These are phyloP conservation scores for Canavalia ensiformis DNA, from an alignment of 306 rosid genomes.

Conservation along the genomic window DNA sequence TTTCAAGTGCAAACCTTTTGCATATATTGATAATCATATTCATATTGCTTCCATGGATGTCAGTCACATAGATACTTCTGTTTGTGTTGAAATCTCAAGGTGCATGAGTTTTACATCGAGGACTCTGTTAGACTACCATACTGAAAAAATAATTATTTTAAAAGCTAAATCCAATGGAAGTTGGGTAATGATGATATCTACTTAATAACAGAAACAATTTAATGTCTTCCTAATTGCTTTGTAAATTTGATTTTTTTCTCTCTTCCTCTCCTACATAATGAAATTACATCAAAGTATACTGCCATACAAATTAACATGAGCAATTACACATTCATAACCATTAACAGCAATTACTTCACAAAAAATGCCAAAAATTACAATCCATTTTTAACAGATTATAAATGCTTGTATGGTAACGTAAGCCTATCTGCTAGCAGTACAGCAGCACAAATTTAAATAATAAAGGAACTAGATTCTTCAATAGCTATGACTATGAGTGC, in stretches of 20 bases:
- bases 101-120: neutral
- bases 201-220: neutral
- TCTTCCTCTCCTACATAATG: neutral
- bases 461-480: neutral
- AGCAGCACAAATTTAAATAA: constrained; percentile 8
- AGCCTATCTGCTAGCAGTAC: neutral
- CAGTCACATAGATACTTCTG: constrained; percentile 1
- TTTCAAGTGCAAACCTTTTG: neutral
- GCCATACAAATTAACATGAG: neutral
- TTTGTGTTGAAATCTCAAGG: constrained; percentile 17
- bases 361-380: constrained; percentile 14
- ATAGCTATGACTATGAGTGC: neutral
- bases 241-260: neutral
- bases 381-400: too few species aligned
- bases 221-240: neutral
- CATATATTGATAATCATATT: neutral
- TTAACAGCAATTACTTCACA: neutral
- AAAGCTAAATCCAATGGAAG: constrained; percentile 16
- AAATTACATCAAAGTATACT: neutral
- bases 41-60: neutral
- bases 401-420: neutral
- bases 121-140: neutral
- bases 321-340: constrained; percentile 1
- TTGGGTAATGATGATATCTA: neutral
- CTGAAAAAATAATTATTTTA: constrained; percentile 3